Evolutionary conservation across 78 protist genomes (phyloP).

Genomic region (Andalucia godoyi): DNA sequence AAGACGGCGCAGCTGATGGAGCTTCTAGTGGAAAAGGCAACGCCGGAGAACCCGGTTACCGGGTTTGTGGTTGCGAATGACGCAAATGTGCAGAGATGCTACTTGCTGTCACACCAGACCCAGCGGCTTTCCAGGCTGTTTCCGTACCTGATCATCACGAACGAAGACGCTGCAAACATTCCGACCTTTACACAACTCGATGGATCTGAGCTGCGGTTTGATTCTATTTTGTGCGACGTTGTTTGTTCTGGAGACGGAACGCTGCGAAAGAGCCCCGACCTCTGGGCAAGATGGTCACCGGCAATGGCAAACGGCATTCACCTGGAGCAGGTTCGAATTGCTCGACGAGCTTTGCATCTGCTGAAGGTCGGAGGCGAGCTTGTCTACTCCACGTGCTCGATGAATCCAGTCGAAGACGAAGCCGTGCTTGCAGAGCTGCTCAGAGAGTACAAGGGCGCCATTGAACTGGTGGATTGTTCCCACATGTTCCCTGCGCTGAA

Average conservation of each 20-base stretch:
- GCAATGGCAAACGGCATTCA: slow-evolving; percentile 28
- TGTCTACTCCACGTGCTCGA: slow-evolving; percentile 95
- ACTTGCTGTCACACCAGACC: slow-evolving; percentile 71
- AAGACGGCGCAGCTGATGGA: slow-evolving; percentile 93
- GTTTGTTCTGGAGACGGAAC: slow-evolving; percentile 98
- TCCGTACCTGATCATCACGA: slow-evolving; percentile 56
- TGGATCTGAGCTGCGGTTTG: slow-evolving; percentile 47
- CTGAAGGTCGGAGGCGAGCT: slow-evolving; percentile 76
- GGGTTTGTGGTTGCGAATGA: slow-evolving; percentile 90
- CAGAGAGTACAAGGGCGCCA: slow-evolving; percentile 17
- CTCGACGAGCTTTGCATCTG: slow-evolving; percentile 53
- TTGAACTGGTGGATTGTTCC: slow-evolving; percentile 58
- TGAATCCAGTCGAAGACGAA: slow-evolving; percentile 96
- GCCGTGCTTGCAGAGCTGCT: slow-evolving; percentile 84
- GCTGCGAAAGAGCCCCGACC: slow-evolving; percentile 73
- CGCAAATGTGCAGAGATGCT: slow-evolving; percentile 69
- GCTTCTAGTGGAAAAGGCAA: slow-evolving; percentile 21
- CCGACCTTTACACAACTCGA: slow-evolving; percentile 13
- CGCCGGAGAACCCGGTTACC: neutral
- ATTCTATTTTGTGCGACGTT: slow-evolving; percentile 86
- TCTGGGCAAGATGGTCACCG: slow-evolving; percentile 74
- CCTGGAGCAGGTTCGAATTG: slow-evolving; percentile 66
- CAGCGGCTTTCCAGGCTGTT: slow-evolving; percentile 38
- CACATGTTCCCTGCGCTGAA: slow-evolving; percentile 35
- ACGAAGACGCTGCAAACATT: slow-evolving; percentile 63